Percentiles rank a stretch among this genome's conserved stretches.
phyloP scores from a whole-genome alignment of 2,329 filamentous ascomycete genomes.

The Emericellopsis cladophorae region DNA sequence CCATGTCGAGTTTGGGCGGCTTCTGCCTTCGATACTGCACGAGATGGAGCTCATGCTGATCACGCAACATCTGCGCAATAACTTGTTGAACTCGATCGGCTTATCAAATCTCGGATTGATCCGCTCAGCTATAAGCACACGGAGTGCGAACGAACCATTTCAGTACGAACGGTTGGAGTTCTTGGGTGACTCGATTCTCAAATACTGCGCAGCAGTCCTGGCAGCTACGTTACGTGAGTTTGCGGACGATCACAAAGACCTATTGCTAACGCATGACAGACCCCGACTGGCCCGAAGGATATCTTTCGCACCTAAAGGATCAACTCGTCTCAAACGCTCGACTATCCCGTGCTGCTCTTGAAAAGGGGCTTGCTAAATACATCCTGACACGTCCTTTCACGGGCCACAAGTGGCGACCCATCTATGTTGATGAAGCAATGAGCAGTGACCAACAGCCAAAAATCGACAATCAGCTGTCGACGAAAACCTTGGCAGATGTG shows the following conservation, averaged over 20 bases:
- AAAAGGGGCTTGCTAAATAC: conserved; percentile 55
- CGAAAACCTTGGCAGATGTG: conserved; percentile 77
- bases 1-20: conserved; percentile 37
- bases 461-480: conserved; percentile 37
- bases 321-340: conserved; percentile 61
- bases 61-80: conserved; percentile 40
- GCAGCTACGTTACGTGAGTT: conserved; percentile 39
- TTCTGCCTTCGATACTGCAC: conserved; percentile 63
- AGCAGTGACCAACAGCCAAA: conserved; percentile 4
- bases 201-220: conserved; percentile 57
- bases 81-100: conserved; percentile 22
- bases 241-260: neutral
- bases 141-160: conserved; percentile 41
- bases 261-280: conserved; percentile 24
- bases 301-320: conserved; percentile 56
- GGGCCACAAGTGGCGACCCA: conserved; percentile 58
- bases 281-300: conserved; percentile 62
- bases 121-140: conserved; percentile 57
- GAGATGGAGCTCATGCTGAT: conserved; percentile 54
- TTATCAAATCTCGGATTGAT: conserved; percentile 45
- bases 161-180: conserved; percentile 84
- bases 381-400: conserved; percentile 60
- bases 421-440: conserved; percentile 33
- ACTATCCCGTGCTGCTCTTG: conserved; percentile 52
- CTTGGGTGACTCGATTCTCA: conserved; percentile 73